Base-by-base conservation (phyloP, 805 yeast genomes). In the Saccharomycopsis lassenensis region DNA sequence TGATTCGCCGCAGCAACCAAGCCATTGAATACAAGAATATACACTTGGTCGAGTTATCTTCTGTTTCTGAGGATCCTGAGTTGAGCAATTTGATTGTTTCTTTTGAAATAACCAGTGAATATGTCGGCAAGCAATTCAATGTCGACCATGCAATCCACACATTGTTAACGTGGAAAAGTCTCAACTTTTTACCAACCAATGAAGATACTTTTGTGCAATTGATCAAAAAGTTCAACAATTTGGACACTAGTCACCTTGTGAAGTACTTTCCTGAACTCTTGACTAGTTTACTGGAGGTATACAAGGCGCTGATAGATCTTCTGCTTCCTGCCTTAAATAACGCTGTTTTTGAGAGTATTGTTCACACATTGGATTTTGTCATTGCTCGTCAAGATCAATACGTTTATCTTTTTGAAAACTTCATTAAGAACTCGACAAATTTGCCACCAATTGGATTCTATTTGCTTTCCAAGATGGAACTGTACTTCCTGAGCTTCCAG, bases 111-210 rank as follows among this genome's bases (percentile, higher is more conserved):
- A 62, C 69, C 12, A 61, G 81, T 0, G 74, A 69, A 35, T 83
- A 80, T 52, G 72, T 76, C 37, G 94, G 95, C 18, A 77, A 69
- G 46, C 53, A 60, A 11, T 79, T 61, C 57, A 80, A 81, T 48
- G 57, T 73, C 14, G 84, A 77, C 40, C 35, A 57, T 4, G 57
- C 76, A 3, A 61, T 78, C 40, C 71, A 69, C 28, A 63, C 65
- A 22, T 57, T 83, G 31, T 52, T 76, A 45, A 64, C 67, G 41
- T 73, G 77, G 69, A 69, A 62, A 40, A 52, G 62, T 24, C 53
- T 65, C 15, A 52, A 48, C 28, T 34, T 51, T 5, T 32, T 55
- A n/a, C 57, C 56, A 23, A 55, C 55, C 18, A 65, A 65, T 47
- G 69, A 65, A 40, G 54, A 54, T 2, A 68, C 65, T 32, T 62